phyloP scores from a whole-genome alignment of 306 rosid species.

The Vigna angularis region DNA sequence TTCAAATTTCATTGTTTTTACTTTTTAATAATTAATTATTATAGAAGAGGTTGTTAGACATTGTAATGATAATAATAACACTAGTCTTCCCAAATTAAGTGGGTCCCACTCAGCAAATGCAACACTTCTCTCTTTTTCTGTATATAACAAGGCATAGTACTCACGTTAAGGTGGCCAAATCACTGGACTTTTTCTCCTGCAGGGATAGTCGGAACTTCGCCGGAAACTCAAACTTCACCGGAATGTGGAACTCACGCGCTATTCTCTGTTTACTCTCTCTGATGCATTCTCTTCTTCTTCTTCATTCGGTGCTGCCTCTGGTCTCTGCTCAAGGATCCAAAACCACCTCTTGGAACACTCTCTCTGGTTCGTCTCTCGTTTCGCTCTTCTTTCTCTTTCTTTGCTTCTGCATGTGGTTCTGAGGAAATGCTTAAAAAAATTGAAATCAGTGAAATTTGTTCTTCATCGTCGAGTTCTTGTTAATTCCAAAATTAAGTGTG shows the following conservation, averaged over 20 bases:
- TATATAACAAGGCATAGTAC: too few relatives aligned
- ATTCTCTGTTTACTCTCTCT: slow-evolving; percentile 32
- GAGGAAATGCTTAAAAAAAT: slow-evolving; percentile 7
- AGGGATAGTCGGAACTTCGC: background rate
- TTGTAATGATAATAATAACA: too few relatives aligned
- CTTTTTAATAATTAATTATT: too few relatives aligned
- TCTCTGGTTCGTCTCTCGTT: slow-evolving; percentile 52
- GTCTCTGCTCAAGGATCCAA: slow-evolving; percentile 71
- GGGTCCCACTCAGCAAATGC: too few relatives aligned
- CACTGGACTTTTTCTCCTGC: background rate
- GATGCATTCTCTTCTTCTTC: background rate
- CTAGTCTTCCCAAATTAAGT: too few relatives aligned
- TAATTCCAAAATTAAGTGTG: slow-evolving; percentile 19
- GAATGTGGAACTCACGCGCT: slow-evolving; percentile 64
- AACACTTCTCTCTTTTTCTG: too few relatives aligned
- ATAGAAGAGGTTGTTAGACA: too few relatives aligned
- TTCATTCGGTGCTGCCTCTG: slow-evolving; percentile 44
- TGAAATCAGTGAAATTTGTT: background rate
- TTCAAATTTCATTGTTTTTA: too few relatives aligned
- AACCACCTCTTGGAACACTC: slow-evolving; percentile 60
- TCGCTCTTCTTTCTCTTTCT: background rate
- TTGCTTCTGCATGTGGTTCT: background rate
- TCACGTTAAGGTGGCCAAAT: background rate
- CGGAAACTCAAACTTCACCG: slow-evolving; percentile 32
- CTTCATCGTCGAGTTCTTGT: background rate